A percentile compares a stretch with the other conserved stretches of the same genome.
Conservation (phyloP, 352 stramenopile species). For the Pythium aristosporum region DNA sequence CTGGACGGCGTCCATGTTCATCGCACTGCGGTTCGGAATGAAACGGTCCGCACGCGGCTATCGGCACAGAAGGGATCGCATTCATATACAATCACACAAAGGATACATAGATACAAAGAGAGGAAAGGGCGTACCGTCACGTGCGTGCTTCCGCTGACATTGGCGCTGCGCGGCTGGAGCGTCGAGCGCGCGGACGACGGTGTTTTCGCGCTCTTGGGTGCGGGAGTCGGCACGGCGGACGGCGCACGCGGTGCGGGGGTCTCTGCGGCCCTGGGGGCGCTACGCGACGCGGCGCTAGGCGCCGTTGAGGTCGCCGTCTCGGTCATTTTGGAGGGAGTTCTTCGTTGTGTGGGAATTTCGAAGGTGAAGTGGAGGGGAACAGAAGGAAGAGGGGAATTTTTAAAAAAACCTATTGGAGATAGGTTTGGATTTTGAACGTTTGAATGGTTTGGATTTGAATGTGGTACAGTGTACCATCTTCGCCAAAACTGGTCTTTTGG, state of each 20-base stretch:
- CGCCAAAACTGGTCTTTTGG: slow-evolving; percentile 4
- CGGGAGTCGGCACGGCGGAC: neutral
- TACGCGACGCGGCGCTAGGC: neutral
- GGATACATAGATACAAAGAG: neutral
- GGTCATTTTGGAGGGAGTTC: slow-evolving; percentile 5
- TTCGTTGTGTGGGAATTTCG: slow-evolving; percentile 4
- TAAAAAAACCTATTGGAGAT: slow-evolving; percentile 8
- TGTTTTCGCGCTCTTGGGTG: slow-evolving; percentile 2
- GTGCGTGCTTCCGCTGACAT: slow-evolving; percentile 17
- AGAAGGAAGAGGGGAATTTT: neutral
- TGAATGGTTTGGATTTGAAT: slow-evolving; percentile 29
- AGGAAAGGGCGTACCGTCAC: slow-evolving; percentile 16
- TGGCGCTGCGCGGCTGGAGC: slow-evolving; percentile 23
- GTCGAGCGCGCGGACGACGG: slow-evolving; percentile 16
- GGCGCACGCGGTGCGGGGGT: neutral
- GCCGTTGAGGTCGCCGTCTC: slow-evolving; percentile 12
- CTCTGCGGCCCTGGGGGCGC: neutral
- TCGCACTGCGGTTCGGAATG: slow-evolving; percentile 83
- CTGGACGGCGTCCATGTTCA: slow-evolving; percentile 83
- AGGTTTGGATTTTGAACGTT: slow-evolving; percentile 30
- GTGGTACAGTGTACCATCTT: slow-evolving; percentile 27
- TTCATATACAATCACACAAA: neutral
- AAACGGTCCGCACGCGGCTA: slow-evolving; percentile 68
- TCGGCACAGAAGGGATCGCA: neutral
- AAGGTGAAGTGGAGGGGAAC: neutral